Conservation (phyloP, 768 basidiomycete species). For the Goffeauzyma gilvescens region DNA sequence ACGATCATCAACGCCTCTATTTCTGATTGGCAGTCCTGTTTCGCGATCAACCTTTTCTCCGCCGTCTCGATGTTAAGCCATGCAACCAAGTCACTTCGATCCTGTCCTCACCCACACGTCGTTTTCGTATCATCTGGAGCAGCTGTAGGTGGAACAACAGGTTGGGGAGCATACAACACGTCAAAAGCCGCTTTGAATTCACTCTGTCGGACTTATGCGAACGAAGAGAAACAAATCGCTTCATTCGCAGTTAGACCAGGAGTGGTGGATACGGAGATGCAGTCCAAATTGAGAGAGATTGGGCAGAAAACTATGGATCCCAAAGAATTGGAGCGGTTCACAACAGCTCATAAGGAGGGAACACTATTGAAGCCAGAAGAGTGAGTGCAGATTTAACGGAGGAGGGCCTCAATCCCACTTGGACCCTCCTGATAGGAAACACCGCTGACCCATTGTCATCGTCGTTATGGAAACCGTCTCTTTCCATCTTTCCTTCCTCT, state of each 20-base stretch:
- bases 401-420: too few species aligned
- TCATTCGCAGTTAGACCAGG: constrained; percentile 70
- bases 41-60: constrained; percentile 79
- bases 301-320: constrained; percentile 7
- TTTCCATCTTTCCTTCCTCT: background rate
- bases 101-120: too few species aligned
- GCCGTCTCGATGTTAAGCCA: constrained; percentile 50
- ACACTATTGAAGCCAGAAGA: constrained; percentile 9
- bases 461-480: background rate
- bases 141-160: constrained; percentile 45
- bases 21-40: constrained; percentile 27
- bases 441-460: background rate
- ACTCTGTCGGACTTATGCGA: constrained; percentile 62
- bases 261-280: constrained; percentile 43
- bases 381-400: too few species aligned
- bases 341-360: constrained; percentile 7
- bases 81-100: constrained; percentile 49
- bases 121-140: constrained; percentile 76
- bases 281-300: constrained; percentile 7
- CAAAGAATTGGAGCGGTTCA: constrained; percentile 9
- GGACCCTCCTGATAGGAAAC: background rate
- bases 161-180: constrained; percentile 43
- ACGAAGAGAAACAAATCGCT: constrained; percentile 58
- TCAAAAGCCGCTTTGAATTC: constrained; percentile 61
- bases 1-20: constrained; percentile 21